phyloP scores from a whole-genome alignment of 164 flowering plant species.

The Macadamia integrifolia region DNA sequence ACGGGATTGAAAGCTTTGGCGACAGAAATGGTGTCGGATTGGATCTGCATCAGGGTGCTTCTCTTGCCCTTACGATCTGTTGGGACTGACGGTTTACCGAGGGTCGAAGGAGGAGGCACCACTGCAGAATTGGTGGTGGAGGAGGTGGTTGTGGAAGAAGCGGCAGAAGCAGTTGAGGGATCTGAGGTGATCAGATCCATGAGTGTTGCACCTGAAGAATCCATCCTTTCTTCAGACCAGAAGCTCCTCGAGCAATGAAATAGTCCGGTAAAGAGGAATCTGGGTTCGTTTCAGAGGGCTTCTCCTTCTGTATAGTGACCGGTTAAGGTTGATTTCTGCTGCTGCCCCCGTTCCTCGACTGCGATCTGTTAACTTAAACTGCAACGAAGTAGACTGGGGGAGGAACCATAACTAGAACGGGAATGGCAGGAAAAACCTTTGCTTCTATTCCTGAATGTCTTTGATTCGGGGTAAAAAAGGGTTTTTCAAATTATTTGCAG shows the following conservation, averaged over 20 bases:
- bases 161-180: constrained; percentile 42
- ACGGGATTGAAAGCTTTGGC: constrained; percentile 78
- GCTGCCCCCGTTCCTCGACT: too few relatives aligned
- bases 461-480: too few relatives aligned
- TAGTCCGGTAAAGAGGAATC: not conserved
- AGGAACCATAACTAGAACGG: too few relatives aligned
- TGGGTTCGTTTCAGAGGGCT: too few relatives aligned
- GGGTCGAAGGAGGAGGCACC: constrained; percentile 22
- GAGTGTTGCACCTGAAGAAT: constrained; percentile 71
- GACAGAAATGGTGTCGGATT: constrained; percentile 85
- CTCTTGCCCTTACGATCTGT: constrained; percentile 64
- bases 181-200: constrained; percentile 98
- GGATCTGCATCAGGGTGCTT: constrained; percentile 79
- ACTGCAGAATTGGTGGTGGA: constrained; percentile 24
- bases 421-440: too few relatives aligned
- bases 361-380: too few relatives aligned
- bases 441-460: too few relatives aligned
- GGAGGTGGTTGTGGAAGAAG: constrained; percentile 24
- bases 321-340: too few relatives aligned
- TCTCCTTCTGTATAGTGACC: too few relatives aligned
- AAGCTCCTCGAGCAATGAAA: not conserved
- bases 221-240: constrained; percentile 43
- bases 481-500: too few relatives aligned
- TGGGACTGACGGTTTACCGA: constrained; percentile 35
- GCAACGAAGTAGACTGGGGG: too few relatives aligned